Base-by-base conservation (phyloP, 2,329 filamentous ascomycete species). In the Microsporum canis region DNA sequence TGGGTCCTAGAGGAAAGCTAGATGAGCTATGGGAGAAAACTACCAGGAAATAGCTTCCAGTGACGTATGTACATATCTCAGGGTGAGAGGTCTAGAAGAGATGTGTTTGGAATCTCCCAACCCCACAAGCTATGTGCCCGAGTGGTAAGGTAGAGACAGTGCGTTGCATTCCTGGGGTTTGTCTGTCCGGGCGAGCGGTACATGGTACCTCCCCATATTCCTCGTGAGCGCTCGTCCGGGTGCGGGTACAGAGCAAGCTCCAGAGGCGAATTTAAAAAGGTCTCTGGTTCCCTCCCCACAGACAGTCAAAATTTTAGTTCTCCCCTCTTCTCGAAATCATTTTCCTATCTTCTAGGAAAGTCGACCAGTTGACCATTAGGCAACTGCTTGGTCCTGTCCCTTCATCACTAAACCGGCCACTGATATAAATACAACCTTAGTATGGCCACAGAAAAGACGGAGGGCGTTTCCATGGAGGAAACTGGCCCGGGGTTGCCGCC, bases 261-360 rank as follows among this genome's bases (percentile, higher is more conserved):
- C 29, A 34, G 49, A 53, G 49, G 49, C 49, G 49, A 53, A 53
- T 53, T 53, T 53, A 53, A 53, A 53, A 53, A 23, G 49, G 49
- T 27, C 49, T 53, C 29, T 53, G 49, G 49, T 53, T 53, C 49
- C 49, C 49, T 33, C 23, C 49, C 17, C 49, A 53, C 49, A 53
- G 3, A 33, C 6, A 23, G 17, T 4, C 29, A 8, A 7, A 10
- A 33, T n/a, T 33, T 33, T 27, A 33, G 29, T 53, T 53, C 12
- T 33, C 29, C 27, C 29, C 23, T 2, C 23, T 14, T 23, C 17
- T 23, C 17, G 17, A 23, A 17, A 23, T 5, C 23, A 4, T 47
- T 47, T 29, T 5, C 29, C 49, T 43, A n/a, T 14, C 14, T 43
- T n/a, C 12, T n/a, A 43, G n/a, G 14, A 17, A n/a, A 43, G 39